Base-by-base conservation (phyloP, 2,329 filamentous ascomycete genomes). In the Ophiostoma populinum region DNA sequence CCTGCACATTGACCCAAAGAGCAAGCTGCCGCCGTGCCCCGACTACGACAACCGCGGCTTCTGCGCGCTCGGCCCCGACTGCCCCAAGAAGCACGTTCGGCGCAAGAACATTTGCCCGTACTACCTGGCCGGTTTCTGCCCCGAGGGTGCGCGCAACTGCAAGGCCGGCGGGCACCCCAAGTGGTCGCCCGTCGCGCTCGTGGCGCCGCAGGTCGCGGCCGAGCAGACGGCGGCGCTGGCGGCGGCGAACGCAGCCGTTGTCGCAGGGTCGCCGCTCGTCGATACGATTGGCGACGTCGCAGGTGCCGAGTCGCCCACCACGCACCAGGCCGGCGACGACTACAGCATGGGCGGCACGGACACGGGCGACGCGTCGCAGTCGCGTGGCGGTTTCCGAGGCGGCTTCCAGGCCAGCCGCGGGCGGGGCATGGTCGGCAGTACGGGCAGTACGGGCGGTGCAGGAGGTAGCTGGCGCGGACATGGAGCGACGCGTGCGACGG, bases 1-100 rank as follows among this genome's bases (percentile, higher is more conserved):
- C 54, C 73, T 92, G 31, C 83, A 93, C 57, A 80, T 92, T 48
- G 82, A 90, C 48, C 80, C 85, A 33, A 69, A 82, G 52, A 75
- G 78, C 41, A 76, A 82, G 50, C 62, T 82, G 47, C 81, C 75
- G 18, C 75, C 80, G 1, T 92, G 85, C 48, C 81, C 83, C 43
- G 81, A 92, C 57, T 98, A 94, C 61, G 85, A 94, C 42, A 83
- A 93, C 42, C 75, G 79, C 46, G 90, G 90, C 2, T 95, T 95
- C 61, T 98, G 90, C 49, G 82, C 83, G 13, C 67, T 95, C 8
- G 90, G 90, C 0, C 85, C 86, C 1, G 59, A 70, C 40, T 98
- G 90, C 56, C 74, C 78, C 17, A 85, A 93, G 58, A 80, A 86
- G 46, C 90, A 98, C 56, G 76, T 92, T 38, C 72, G 85, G 40